phyloP scores from a whole-genome alignment of 2,329 filamentous ascomycete species.

The Neurospora sp. region DNA sequence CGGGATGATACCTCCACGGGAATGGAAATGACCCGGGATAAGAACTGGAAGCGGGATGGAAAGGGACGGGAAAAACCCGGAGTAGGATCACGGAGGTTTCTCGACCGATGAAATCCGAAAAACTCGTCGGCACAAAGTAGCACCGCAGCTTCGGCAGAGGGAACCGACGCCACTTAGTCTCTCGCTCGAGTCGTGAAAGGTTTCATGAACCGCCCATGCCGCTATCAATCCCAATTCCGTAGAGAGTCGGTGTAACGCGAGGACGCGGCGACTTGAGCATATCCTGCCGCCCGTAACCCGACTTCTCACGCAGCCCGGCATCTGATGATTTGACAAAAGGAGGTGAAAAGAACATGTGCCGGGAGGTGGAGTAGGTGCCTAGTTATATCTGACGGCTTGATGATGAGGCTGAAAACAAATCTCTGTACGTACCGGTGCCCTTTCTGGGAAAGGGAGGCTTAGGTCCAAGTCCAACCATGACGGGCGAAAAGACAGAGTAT shows the following conservation, averaged over 20 bases:
- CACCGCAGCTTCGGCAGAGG: background rate
- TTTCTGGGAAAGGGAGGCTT: constrained; percentile 53
- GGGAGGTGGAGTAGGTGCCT: background rate
- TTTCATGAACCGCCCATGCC: background rate
- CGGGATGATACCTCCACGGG: background rate
- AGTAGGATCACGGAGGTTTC: background rate
- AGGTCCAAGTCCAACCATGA: constrained; percentile 55
- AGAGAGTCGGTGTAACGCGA: background rate
- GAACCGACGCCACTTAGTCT: background rate
- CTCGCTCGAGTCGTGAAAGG: background rate
- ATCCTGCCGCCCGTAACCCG: background rate
- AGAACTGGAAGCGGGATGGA: background rate
- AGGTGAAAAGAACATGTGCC: background rate
- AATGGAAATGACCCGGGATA: background rate
- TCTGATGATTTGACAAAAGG: background rate
- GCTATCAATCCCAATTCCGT: background rate
- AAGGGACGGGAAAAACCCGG: background rate
- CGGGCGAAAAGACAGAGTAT: constrained; percentile 7
- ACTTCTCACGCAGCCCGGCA: background rate
- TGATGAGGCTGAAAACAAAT: background rate
- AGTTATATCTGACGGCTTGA: background rate
- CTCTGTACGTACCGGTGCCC: constrained; percentile 25
- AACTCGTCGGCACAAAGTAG: background rate
- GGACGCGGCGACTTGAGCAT: background rate
- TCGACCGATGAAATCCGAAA: background rate